Percentiles rank a stretch among this genome's conserved stretches.
Evolutionary conservation across 1,284 basidiomycete genomes (phyloP).

Genomic region (Pseudozyma pruni): DNA sequence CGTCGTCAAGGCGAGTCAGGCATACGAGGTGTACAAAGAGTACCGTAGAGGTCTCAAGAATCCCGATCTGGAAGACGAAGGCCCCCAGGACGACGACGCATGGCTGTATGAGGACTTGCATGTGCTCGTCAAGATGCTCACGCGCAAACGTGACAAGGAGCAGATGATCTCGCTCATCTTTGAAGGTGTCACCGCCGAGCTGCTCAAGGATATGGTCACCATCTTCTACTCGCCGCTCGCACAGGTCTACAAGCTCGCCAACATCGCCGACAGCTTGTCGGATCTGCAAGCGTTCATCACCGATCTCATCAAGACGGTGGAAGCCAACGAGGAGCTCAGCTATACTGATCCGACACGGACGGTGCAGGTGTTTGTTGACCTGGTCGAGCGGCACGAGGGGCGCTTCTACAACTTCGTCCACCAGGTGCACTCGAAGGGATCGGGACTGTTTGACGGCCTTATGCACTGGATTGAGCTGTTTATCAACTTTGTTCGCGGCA

Average conservation of each 20-base stretch:
- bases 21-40: constrained; percentile 64
- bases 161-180: constrained; percentile 93
- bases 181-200: constrained; percentile 92
- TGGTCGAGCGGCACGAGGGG: constrained; percentile 93
- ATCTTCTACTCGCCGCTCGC: constrained; percentile 99
- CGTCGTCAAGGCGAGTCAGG: constrained; percentile 59
- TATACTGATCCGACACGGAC: constrained; percentile 85
- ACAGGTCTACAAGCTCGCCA: constrained; percentile 96
- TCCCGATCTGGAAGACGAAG: constrained; percentile 74
- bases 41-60: constrained; percentile 53
- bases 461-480: constrained; percentile 98
- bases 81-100: constrained; percentile 64
- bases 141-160: constrained; percentile 84
- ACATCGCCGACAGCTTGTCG: constrained; percentile 89
- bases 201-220: constrained; percentile 97
- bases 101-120: constrained; percentile 67
- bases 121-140: constrained; percentile 59
- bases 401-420: constrained; percentile 97
- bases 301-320: constrained; percentile 94
- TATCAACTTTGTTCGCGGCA: constrained; percentile 89
- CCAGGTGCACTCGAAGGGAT: constrained; percentile 97
- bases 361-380: constrained; percentile 92
- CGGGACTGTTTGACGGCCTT: constrained; percentile 89
- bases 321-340: constrained; percentile 85
- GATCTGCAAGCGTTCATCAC: constrained; percentile 95